Evolutionary conservation across 148 eudicot genomes (phyloP).

Genomic region (Cornus suecica): DNA sequence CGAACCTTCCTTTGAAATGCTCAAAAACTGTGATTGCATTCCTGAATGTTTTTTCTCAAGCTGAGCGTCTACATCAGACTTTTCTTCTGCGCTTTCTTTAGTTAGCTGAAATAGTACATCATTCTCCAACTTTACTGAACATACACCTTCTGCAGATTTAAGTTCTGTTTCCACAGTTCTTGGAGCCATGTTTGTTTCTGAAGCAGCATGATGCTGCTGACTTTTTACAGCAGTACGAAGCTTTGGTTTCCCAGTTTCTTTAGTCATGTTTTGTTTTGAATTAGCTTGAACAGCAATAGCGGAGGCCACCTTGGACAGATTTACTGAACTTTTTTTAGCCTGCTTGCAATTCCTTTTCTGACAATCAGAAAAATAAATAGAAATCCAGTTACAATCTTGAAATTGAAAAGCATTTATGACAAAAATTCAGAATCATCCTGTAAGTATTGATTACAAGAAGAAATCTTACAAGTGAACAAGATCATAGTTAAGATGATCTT

Average conservation of each 20-base stretch:
- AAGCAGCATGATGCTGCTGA: constrained; percentile 22
- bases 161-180: constrained; percentile 28
- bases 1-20: constrained; percentile 36
- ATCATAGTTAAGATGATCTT: background rate
- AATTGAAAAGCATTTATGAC: background rate
- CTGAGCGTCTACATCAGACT: constrained; percentile 14
- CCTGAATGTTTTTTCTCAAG: constrained; percentile 15
- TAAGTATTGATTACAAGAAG: background rate
- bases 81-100: constrained; percentile 17
- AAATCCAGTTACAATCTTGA: background rate
- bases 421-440: background rate
- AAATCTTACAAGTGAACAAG: background rate
- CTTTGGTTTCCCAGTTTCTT: constrained; percentile 30
- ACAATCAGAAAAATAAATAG: constrained; percentile 8
- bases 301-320: constrained; percentile 40
- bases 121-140: constrained; percentile 22
- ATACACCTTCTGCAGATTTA: constrained; percentile 10
- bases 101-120: constrained; percentile 11
- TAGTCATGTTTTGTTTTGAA: constrained; percentile 25
- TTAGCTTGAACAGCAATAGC: constrained; percentile 13
- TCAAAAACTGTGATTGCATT: constrained; percentile 11
- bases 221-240: constrained; percentile 17
- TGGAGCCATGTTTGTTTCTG: constrained; percentile 32
- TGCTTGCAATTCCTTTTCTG: constrained; percentile 38
- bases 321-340: constrained; percentile 31